Evolutionary conservation across 345 rosid species (phyloP).

Genomic region (Reutealis trisperma): DNA sequence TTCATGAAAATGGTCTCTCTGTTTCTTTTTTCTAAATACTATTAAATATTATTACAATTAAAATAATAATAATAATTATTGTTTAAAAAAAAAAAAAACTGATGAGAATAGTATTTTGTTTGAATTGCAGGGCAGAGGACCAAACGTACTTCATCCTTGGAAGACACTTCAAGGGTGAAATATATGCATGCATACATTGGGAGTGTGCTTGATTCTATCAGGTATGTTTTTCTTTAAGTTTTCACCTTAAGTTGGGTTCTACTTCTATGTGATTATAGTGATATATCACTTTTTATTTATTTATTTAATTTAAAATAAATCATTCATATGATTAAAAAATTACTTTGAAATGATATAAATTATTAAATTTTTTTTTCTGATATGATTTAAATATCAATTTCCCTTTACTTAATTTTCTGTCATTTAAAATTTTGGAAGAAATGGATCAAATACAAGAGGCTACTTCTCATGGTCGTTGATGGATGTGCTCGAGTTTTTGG

Average conservation of each 20-base stretch:
- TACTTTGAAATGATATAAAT: too few relatives aligned
- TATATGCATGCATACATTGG: slow-evolving; percentile 49
- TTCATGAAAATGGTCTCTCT: slow-evolving; percentile 51
- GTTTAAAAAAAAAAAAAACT: too few relatives aligned
- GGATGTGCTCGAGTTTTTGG: slow-evolving; percentile 44
- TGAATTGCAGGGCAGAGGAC: slow-evolving; percentile 46
- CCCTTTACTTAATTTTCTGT: too few relatives aligned
- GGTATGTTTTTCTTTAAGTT: slow-evolving; percentile 39
- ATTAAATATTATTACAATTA: too few relatives aligned
- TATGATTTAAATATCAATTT: too few relatives aligned
- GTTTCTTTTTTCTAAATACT: not conserved
- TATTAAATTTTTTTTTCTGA: too few relatives aligned
- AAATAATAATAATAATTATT: too few relatives aligned
- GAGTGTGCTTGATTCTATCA: slow-evolving; percentile 45
- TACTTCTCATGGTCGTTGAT: slow-evolving; percentile 56
- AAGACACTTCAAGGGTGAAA: slow-evolving; percentile 47
- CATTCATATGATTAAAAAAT: too few relatives aligned
- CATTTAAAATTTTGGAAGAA: slow-evolving; percentile 24
- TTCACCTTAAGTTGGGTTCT: not conserved
- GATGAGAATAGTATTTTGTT: too few relatives aligned
- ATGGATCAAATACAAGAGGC: slow-evolving; percentile 48
- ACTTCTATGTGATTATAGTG: too few relatives aligned
- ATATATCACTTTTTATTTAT: too few relatives aligned
- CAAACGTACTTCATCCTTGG: slow-evolving; percentile 36
- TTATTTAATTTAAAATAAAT: too few relatives aligned